Evolutionary conservation across 495 filamentous ascomycete species (phyloP).

Genomic region (Annulohypoxylon maeteangense): DNA sequence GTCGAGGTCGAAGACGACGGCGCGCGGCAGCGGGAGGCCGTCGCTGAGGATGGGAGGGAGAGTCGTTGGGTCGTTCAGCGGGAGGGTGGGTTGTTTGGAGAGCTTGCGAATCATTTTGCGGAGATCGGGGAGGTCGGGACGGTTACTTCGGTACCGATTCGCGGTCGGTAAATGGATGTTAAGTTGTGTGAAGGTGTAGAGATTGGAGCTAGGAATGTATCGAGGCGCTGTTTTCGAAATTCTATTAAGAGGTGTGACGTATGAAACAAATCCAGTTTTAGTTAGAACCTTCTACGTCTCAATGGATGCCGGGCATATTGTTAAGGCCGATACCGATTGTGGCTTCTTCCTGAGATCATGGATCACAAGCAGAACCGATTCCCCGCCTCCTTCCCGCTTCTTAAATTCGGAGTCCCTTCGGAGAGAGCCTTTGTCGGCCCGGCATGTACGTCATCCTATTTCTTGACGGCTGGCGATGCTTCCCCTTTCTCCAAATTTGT

Average conservation of each 20-base stretch:
- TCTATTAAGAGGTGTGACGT: not conserved
- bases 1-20: slow-evolving; percentile 94
- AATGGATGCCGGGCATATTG: slow-evolving; percentile 4
- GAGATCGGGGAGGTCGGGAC: not conserved
- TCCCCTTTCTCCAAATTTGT: slow-evolving; percentile 17
- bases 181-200: not conserved
- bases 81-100: slow-evolving; percentile 43
- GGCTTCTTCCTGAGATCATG: not conserved
- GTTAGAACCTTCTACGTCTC: not conserved
- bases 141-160: not conserved
- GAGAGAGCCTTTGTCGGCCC: slow-evolving; percentile 1
- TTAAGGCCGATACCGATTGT: slow-evolving; percentile 25
- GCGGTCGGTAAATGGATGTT: not conserved
- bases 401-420: slow-evolving; percentile 20
- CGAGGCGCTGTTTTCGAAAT: not conserved
- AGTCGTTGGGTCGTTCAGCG: slow-evolving; percentile 8
- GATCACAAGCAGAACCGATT: not conserved
- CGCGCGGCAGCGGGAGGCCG: slow-evolving; percentile 80
- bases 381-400: slow-evolving; percentile 2
- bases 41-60: slow-evolving; percentile 67
- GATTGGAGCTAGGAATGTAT: not conserved
- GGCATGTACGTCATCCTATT: slow-evolving; percentile 20
- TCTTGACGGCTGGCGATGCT: not conserved
- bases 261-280: not conserved
- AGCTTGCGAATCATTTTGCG: slow-evolving; percentile 37